Conservation (phyloP, 1,139 yeast species). For the Pichia sp. region DNA sequence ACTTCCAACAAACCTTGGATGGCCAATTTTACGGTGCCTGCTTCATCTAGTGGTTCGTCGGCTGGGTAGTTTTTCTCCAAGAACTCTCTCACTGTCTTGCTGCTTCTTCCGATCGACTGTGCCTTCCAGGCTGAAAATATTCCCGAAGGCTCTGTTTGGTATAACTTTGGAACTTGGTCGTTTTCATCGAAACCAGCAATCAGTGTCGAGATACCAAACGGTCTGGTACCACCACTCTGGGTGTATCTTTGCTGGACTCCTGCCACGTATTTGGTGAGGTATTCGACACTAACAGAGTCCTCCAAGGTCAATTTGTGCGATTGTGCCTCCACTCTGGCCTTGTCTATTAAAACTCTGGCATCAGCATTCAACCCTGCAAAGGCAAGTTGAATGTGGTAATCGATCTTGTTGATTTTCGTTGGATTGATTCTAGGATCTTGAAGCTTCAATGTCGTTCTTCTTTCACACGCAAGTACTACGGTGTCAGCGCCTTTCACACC, state of each 20-base stretch:
- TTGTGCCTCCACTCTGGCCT: conserved; percentile 95
- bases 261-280: conserved; percentile 89
- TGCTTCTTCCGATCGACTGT: conserved; percentile 91
- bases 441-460: conserved; percentile 87
- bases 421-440: conserved; percentile 98
- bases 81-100: conserved; percentile 93
- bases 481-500: conserved; percentile 88
- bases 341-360: conserved; percentile 89
- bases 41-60: conserved; percentile 55
- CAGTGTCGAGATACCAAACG: conserved; percentile 90
- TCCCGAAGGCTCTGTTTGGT: conserved; percentile 97
- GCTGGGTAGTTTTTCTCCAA: conserved; percentile 79
- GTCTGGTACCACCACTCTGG: conserved; percentile 97
- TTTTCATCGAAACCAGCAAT: conserved; percentile 94
- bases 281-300: conserved; percentile 90
- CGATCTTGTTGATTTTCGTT: conserved; percentile 85
- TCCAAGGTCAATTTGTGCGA: conserved; percentile 91
- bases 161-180: conserved; percentile 75
- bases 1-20: conserved; percentile 88
- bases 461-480: conserved; percentile 94
- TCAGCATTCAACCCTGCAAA: conserved; percentile 99
- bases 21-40: conserved; percentile 74
- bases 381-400: conserved; percentile 84
- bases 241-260: conserved; percentile 97
- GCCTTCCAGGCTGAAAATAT: conserved; percentile 99